A percentile compares a stretch with the other conserved stretches of the same genome.
Evolutionary conservation across 495 filamentous ascomycete genomes (phyloP).

Genomic region (Chaetomium cochliodes): DNA sequence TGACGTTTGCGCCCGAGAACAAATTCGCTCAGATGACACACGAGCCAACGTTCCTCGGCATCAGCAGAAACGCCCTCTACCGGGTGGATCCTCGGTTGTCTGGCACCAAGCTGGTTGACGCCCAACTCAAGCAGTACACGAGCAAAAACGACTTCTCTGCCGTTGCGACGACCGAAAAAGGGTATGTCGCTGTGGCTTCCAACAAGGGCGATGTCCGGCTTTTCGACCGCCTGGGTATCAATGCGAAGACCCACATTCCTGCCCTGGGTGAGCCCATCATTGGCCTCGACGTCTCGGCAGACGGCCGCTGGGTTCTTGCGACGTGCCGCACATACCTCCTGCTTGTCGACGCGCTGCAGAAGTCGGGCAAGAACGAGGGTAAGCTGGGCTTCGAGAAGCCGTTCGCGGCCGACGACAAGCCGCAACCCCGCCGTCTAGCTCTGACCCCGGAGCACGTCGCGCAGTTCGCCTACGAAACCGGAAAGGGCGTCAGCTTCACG

Average conservation of each 20-base stretch:
- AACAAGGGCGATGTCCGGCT: conserved; percentile 97
- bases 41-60: conserved; percentile 90
- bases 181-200: conserved; percentile 92
- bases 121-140: conserved; percentile 88
- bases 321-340: conserved; percentile 95
- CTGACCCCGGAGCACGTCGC: conserved; percentile 87
- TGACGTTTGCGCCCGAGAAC: conserved; percentile 88
- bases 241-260: conserved; percentile 94
- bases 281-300: conserved; percentile 88
- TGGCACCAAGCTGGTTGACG: conserved; percentile 89
- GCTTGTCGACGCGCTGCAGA: conserved; percentile 86
- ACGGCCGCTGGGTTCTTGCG: conserved; percentile 91
- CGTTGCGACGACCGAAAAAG: conserved; percentile 89
- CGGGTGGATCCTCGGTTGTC: conserved; percentile 88
- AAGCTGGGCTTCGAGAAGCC: conserved; percentile 96
- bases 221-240: conserved; percentile 94
- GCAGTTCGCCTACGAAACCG: conserved; percentile 94
- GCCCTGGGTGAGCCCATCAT: conserved; percentile 94
- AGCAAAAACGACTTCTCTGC: conserved; percentile 97
- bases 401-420: conserved; percentile 89
- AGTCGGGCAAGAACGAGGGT: conserved; percentile 91
- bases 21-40: conserved; percentile 98
- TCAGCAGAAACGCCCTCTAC: conserved; percentile 88
- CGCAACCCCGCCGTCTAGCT: conserved; percentile 85
- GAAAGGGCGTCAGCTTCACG: conserved; percentile 80